A percentile compares a stretch with the other conserved stretches of the same genome.
Conservation (phyloP, 495 filamentous ascomycete genomes). For the Thozetella sp. region DNA sequence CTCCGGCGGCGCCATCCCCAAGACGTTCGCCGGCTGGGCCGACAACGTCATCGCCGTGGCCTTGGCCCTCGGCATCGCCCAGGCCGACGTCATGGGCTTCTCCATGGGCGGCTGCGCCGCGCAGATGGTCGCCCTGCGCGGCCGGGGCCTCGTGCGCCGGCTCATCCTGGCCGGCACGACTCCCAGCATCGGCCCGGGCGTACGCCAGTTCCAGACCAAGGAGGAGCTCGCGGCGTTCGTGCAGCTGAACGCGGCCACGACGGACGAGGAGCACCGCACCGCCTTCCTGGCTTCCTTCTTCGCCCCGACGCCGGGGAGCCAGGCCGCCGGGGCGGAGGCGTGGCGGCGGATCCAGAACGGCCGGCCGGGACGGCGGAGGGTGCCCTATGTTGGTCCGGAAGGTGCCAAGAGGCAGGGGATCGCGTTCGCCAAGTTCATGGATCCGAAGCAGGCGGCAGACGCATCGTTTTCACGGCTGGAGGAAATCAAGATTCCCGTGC, state of each 20-base stretch:
- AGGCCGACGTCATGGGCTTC: slow-evolving; percentile 43
- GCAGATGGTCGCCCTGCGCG: slow-evolving; percentile 23
- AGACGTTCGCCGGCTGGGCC: slow-evolving; percentile 24
- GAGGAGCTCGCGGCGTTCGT: slow-evolving; percentile 9
- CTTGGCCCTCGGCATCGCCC: slow-evolving; percentile 57
- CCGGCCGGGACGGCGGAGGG: slow-evolving; percentile 5
- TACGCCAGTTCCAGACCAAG: slow-evolving; percentile 2
- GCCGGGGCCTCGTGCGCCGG: slow-evolving; percentile 14
- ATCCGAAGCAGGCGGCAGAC: slow-evolving; percentile 12
- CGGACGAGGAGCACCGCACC: slow-evolving; percentile 10
- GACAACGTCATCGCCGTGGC: slow-evolving; percentile 67
- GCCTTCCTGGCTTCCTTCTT: slow-evolving; percentile 17
- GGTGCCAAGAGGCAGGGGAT: slow-evolving; percentile 17
- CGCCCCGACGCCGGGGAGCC: slow-evolving; percentile 12
- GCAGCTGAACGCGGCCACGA: slow-evolving; percentile 6
- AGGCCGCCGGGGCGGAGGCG: slow-evolving; percentile 14
- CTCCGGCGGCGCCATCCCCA: slow-evolving; percentile 17
- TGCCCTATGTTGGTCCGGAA: slow-evolving; percentile 18
- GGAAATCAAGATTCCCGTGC: slow-evolving; percentile 29
- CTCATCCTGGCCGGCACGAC: slow-evolving; percentile 25
- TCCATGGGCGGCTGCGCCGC: slow-evolving; percentile 28
- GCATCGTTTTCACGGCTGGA: slow-evolving; percentile 24
- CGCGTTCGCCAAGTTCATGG: slow-evolving; percentile 18
- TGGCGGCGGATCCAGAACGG: slow-evolving; percentile 19
- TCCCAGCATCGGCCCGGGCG: slow-evolving; percentile 11